These are phyloP conservation scores for Saccharomycopsis synnaedendra DNA, from an alignment of 805 yeast genomes.

Conservation along the genomic window DNA sequence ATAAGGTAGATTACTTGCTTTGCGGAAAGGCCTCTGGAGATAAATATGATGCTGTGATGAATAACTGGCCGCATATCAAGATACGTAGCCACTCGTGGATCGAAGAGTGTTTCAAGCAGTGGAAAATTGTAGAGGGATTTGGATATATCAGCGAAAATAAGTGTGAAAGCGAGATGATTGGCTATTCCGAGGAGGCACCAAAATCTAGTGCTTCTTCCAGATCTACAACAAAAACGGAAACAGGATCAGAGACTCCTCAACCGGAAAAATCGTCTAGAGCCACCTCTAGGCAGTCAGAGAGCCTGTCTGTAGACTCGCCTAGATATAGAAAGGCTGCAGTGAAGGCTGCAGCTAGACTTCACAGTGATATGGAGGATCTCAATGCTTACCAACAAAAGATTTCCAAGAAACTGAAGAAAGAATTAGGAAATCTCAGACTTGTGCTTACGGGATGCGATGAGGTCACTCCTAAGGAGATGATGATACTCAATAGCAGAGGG, in stretches of 20 bases:
- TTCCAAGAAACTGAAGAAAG: conserved; percentile 16
- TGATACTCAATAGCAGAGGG: conserved; percentile 40
- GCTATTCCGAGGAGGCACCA: conserved; percentile 19
- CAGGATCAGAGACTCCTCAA: background rate
- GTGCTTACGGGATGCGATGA: conserved; percentile 59
- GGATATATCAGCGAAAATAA: conserved; percentile 34
- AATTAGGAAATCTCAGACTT: conserved; percentile 31
- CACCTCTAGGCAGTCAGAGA: background rate
- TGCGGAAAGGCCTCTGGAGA: conserved; percentile 59
- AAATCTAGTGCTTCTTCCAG: background rate
- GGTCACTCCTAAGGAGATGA: conserved; percentile 31
- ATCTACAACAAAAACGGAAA: background rate
- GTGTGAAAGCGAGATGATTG: conserved; percentile 36
- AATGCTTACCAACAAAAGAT: conserved; percentile 38
- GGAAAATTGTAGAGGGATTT: conserved; percentile 25
- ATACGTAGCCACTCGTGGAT: conserved; percentile 80
- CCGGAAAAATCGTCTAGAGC: background rate
- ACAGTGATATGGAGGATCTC: conserved; percentile 56
- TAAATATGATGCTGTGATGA: conserved; percentile 62
- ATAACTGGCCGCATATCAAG: conserved; percentile 44
- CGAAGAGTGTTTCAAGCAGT: conserved; percentile 61
- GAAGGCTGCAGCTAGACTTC: conserved; percentile 55
- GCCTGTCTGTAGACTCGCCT: background rate
- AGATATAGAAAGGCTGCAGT: conserved; percentile 47
- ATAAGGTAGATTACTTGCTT: conserved; percentile 59